These are phyloP conservation scores for Bryoglossum gracile DNA, from an alignment of 495 filamentous ascomycete species.

Conservation along the genomic window DNA sequence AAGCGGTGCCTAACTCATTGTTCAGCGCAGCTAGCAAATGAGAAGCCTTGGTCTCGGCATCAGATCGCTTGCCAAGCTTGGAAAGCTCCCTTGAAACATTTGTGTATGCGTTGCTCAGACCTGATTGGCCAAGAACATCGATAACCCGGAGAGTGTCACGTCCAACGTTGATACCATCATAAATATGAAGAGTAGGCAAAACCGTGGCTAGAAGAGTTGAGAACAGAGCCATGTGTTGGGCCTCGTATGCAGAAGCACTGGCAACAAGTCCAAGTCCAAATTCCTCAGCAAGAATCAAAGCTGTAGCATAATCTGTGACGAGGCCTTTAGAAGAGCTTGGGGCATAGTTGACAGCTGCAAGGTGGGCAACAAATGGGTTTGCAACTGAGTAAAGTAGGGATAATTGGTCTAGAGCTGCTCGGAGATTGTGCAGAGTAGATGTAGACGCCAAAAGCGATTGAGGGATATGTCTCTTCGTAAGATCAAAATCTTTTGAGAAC, in stretches of 20 bases:
- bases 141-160: constrained; percentile 81
- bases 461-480: constrained; percentile 83
- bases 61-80: constrained; percentile 61
- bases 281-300: constrained; percentile 80
- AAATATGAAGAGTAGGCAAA: constrained; percentile 82
- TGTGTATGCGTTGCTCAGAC: constrained; percentile 64
- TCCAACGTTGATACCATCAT: constrained; percentile 82
- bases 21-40: constrained; percentile 78
- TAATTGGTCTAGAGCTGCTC: constrained; percentile 80
- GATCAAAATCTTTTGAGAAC: constrained; percentile 90
- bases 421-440: constrained; percentile 70
- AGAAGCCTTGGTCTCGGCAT: constrained; percentile 64
- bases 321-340: constrained; percentile 54
- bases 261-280: constrained; percentile 80
- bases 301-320: constrained; percentile 79
- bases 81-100: constrained; percentile 52
- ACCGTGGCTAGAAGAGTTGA: constrained; percentile 74
- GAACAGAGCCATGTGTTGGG: constrained; percentile 92
- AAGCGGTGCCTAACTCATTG: constrained; percentile 86
- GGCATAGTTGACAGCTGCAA: constrained; percentile 88
- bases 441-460: constrained; percentile 85
- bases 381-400: constrained; percentile 81
- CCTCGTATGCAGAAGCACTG: constrained; percentile 79
- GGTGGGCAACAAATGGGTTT: constrained; percentile 85
- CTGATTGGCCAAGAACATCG: constrained; percentile 68